Evolutionary conservation across 164 flowering plant species (phyloP).

Genomic region (Sextonia rubra): DNA sequence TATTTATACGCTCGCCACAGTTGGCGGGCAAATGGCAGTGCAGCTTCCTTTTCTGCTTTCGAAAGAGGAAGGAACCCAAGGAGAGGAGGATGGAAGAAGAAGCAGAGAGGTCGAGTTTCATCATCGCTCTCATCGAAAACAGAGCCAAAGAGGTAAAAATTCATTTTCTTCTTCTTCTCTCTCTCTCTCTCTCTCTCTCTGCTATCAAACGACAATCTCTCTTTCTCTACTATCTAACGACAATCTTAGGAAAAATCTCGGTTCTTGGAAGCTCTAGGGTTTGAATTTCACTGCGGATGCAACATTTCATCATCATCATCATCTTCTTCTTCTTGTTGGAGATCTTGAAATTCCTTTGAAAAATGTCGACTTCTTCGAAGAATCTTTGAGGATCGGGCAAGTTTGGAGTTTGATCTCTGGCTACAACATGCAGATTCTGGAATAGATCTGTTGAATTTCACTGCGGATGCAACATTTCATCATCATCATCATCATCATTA

Average conservation of each 20-base stretch:
- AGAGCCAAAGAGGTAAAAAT: constrained; percentile 79
- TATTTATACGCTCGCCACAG: background rate
- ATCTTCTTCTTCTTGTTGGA: background rate
- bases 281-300: too few relatives aligned
- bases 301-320: too few relatives aligned
- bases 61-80: background rate
- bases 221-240: background rate
- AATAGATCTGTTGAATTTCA: too few relatives aligned
- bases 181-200: constrained; percentile 2
- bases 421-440: background rate
- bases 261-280: too few relatives aligned
- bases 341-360: background rate
- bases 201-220: background rate
- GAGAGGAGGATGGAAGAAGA: constrained; percentile 60
- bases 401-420: background rate
- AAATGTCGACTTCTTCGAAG: background rate
- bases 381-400: background rate
- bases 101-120: constrained; percentile 72
- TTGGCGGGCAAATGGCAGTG: background rate
- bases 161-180: too few relatives aligned
- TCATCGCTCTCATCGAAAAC: constrained; percentile 81
- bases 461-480: too few relatives aligned
- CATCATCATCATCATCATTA: too few relatives aligned
- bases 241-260: background rate
- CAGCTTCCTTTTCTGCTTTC: too few relatives aligned